Evolutionary conservation across 768 basidiomycete genomes (phyloP), one percentile per base, ranked within the genome.

Genomic region (Psilocybe subaeruginosa): DNA sequence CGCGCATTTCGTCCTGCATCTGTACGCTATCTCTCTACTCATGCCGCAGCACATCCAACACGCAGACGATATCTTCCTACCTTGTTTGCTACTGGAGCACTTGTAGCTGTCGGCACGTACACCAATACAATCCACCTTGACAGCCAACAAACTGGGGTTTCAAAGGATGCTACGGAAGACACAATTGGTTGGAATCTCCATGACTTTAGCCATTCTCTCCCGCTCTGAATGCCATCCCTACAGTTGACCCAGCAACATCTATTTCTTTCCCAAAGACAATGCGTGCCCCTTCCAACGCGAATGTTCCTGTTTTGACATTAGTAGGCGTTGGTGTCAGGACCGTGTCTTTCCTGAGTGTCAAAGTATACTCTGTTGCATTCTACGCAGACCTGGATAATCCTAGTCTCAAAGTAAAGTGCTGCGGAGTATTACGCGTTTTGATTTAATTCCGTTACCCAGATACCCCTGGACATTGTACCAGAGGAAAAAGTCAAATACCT

Each of bases 321-420:
- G 76, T 97, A 17, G 95, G 95, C 5, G 77, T 93, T 0, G 95
- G 95, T 23, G 93, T 95, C 41, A 81, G 95, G 53, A 92, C 89
- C 0, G 94, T 97, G 31, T 94, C 93, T 12, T 95, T 97, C 74
- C 79, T 97, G 41, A 82, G 88, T 6, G 85, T 97, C 64, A 87
- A 92, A 70, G 95, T 97, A 14, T 97, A 97, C 74, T 91, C 90
- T 9, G 86, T 93, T 35, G 95, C 85, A 2, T 94, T 97, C 75
- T 97, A 97, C 72, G 90, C 92, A 5, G 93, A 97, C 71, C 75
- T 94, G 47, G 68, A 78, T n/a, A 84, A 87, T 62, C 84, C 88
- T 0, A 81, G 79, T 45, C 78, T 92, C 59, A 80, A 82, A 56
- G 89, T 90, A 54, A 35, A 54, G 77, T 68, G 41, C 14, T 43